Conservation (phyloP, 345 rosid genomes). For the Viola odorata region DNA sequence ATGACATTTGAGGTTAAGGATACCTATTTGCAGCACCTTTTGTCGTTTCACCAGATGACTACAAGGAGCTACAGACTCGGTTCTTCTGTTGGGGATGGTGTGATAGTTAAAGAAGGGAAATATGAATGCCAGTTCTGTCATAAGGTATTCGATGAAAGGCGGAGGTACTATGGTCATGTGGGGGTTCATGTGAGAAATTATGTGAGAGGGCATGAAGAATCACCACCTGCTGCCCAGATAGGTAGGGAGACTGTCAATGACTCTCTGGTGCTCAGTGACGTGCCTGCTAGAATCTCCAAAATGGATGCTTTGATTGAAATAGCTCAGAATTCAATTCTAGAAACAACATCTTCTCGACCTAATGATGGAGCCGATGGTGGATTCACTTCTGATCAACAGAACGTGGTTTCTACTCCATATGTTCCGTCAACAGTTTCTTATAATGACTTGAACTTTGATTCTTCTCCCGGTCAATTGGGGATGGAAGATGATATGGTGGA, state of each 20-base stretch:
- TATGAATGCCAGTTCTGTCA: conserved; percentile 81
- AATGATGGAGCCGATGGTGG: conserved; percentile 25
- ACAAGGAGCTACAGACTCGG: conserved; percentile 61
- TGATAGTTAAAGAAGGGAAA: conserved; percentile 65
- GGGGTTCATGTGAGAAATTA: conserved; percentile 70
- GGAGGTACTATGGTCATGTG: conserved; percentile 62
- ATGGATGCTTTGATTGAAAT: conserved; percentile 83
- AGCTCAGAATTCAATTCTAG: conserved; percentile 67
- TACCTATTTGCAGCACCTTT: conserved; percentile 59
- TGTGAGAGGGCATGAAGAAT: conserved; percentile 55
- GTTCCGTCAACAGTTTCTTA: conserved; percentile 29
- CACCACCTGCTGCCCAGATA: conserved; percentile 19
- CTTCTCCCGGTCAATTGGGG: conserved; percentile 29
- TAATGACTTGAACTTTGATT: conserved; percentile 33
- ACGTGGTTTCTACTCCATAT: conserved; percentile 21
- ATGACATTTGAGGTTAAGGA: conserved; percentile 59
- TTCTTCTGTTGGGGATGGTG: conserved; percentile 74
- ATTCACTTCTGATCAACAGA: conserved; percentile 21
- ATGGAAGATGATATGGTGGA: conserved; percentile 22
- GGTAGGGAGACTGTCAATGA: conserved; percentile 29
- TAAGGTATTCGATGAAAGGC: conserved; percentile 67
- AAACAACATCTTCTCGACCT: conserved; percentile 31
- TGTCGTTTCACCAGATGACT: conserved; percentile 59
- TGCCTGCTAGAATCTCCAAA: conserved; percentile 48
- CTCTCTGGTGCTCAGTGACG: conserved; percentile 30